Percentiles rank a stretch among this genome's conserved stretches.
These are phyloP conservation scores for Apiospora marii DNA, from an alignment of 2,329 filamentous ascomycete species.

Conservation along the genomic window DNA sequence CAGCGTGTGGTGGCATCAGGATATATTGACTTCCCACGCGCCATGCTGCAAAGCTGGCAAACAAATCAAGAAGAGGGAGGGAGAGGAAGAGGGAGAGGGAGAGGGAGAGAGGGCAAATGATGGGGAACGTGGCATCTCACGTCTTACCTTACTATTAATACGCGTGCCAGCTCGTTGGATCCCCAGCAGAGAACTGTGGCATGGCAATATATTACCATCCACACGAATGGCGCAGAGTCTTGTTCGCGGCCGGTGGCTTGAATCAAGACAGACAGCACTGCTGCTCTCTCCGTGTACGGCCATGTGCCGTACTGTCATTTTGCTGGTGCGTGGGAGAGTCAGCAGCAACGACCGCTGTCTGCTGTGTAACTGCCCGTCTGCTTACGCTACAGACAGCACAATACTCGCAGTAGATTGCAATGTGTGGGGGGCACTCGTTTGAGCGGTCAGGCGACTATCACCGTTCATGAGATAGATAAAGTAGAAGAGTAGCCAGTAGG, in stretches of 20 bases:
- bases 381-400: not conserved
- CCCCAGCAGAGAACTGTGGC: not conserved
- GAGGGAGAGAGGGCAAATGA: not conserved
- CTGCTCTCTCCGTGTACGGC: not conserved
- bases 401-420: not conserved
- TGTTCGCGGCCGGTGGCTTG: not conserved
- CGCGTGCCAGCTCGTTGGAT: conserved; percentile 18
- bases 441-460: not conserved
- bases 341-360: conserved; percentile 2
- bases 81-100: not conserved
- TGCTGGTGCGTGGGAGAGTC: not conserved
- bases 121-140: not conserved
- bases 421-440: conserved; percentile 16
- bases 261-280: not conserved
- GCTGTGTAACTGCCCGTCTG: conserved; percentile 1
- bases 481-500: not conserved
- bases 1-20: conserved; percentile 5
- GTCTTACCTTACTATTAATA: conserved; percentile 21
- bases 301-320: not conserved
- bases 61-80: not conserved
- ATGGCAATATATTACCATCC: conserved; percentile 10
- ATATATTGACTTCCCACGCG: conserved; percentile 14
- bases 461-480: not conserved
- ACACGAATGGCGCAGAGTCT: not conserved
- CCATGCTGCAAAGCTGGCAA: not conserved